Conservation (phyloP, 352 stramenopile genomes). For the Globisporangium megalacanthum region DNA sequence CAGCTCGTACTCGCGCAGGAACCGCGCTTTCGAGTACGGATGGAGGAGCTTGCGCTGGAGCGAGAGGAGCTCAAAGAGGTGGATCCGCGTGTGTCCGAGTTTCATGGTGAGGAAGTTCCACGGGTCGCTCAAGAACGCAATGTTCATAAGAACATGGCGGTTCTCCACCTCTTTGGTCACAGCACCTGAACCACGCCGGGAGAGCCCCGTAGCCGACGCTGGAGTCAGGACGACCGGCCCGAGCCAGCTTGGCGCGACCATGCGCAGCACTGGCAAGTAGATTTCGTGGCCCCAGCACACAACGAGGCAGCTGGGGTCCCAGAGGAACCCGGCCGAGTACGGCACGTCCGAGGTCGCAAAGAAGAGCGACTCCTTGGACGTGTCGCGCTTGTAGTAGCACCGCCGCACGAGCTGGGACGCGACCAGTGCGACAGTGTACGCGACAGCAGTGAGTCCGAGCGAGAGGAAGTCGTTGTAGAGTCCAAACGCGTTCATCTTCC, state of each 20-base stretch:
- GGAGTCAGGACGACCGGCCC: neutral
- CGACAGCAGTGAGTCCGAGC: slow-evolving; percentile 31
- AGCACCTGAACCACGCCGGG: slow-evolving; percentile 13
- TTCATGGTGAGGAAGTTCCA: slow-evolving; percentile 50
- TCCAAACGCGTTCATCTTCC: slow-evolving; percentile 55
- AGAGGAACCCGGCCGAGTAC: slow-evolving; percentile 39
- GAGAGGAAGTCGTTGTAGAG: slow-evolving; percentile 45
- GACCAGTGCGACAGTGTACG: slow-evolving; percentile 29
- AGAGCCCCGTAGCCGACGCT: slow-evolving; percentile 6
- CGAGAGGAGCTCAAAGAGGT: slow-evolving; percentile 24
- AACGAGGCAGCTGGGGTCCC: slow-evolving; percentile 47
- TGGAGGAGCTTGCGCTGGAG: slow-evolving; percentile 38
- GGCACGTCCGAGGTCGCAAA: slow-evolving; percentile 37
- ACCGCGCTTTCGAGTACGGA: slow-evolving; percentile 39
- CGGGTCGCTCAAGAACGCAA: slow-evolving; percentile 48
- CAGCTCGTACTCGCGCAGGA: slow-evolving; percentile 47
- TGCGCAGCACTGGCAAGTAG: slow-evolving; percentile 22
- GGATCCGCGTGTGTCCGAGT: slow-evolving; percentile 39
- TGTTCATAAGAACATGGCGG: slow-evolving; percentile 51
- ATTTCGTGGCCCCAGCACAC: slow-evolving; percentile 51
- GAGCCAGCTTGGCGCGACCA: slow-evolving; percentile 11
- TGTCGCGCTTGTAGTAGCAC: slow-evolving; percentile 14
- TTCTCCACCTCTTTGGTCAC: slow-evolving; percentile 14
- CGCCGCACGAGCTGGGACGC: slow-evolving; percentile 16
- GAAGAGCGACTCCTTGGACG: slow-evolving; percentile 35